A percentile compares a stretch with the other conserved stretches of the same genome.
These are phyloP conservation scores for Claviceps paspali DNA, from an alignment of 2,329 filamentous ascomycete species.

Conservation along the genomic window DNA sequence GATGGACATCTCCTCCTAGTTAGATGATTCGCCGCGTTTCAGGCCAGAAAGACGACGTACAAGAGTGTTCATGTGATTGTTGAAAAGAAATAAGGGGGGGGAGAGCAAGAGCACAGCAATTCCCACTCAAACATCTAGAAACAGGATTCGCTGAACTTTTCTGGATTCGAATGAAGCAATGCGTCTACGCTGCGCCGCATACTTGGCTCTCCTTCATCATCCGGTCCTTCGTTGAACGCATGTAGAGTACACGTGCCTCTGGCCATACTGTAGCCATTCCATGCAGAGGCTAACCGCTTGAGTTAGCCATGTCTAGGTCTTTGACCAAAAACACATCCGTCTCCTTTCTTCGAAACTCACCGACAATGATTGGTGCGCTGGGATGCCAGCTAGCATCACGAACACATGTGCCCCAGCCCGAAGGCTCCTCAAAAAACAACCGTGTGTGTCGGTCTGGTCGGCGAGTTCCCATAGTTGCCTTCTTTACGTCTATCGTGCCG, in stretches of 20 bases:
- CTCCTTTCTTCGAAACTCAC: constrained; percentile 26
- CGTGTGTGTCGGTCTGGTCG: constrained; percentile 38
- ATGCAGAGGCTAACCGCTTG: constrained; percentile 52
- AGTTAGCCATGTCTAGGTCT: not conserved
- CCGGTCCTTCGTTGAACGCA: constrained; percentile 53
- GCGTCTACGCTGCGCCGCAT: constrained; percentile 44
- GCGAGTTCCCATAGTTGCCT: constrained; percentile 49
- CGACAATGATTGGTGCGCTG: constrained; percentile 60
- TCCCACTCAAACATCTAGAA: too few relatives aligned
- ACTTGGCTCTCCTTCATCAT: constrained; percentile 47
- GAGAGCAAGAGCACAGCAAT: too few relatives aligned
- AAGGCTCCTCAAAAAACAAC: constrained; percentile 39
- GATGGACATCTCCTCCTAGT: too few relatives aligned
- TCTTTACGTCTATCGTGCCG: constrained; percentile 59
- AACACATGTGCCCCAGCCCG: constrained; percentile 61
- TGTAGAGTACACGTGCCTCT: constrained; percentile 66
- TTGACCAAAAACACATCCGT: not conserved
- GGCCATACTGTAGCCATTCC: constrained; percentile 63
- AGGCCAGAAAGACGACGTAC: too few relatives aligned
- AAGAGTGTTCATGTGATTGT: too few relatives aligned
- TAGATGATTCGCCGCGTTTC: too few relatives aligned
- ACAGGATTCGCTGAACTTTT: constrained; percentile 8
- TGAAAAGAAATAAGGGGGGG: not conserved
- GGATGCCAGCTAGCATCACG: constrained; percentile 88
- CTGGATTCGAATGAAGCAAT: constrained; percentile 30